Evolutionary conservation across 2,329 filamentous ascomycete species (phyloP).

Genomic region (Diplodia mutila): DNA sequence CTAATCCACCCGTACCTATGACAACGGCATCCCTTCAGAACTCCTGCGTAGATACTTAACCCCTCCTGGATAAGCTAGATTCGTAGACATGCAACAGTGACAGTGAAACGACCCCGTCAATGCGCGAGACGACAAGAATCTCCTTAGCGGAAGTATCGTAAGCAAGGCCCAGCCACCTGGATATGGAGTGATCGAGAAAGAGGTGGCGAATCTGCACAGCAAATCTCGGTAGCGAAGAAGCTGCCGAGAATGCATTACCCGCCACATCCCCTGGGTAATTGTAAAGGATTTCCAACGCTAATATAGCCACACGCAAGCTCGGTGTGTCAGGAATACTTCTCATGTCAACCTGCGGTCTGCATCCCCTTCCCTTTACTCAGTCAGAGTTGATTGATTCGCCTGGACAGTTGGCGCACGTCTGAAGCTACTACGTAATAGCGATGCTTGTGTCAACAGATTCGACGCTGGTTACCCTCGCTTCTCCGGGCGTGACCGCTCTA

Average conservation of each 20-base stretch:
- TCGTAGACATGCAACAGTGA: not conserved
- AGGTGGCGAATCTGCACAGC: not conserved
- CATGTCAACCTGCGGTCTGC: too few species aligned
- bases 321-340: too few species aligned
- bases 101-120: not conserved
- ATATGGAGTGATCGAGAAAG: not conserved
- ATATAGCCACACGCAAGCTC: not conserved
- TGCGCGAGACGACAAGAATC: not conserved
- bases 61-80: not conserved
- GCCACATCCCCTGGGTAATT: not conserved
- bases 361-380: too few species aligned
- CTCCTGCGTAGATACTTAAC: not conserved
- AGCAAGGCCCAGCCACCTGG: not conserved
- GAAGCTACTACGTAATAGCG: too few species aligned
- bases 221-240: not conserved
- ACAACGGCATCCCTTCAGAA: not conserved
- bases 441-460: too few species aligned
- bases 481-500: too few species aligned
- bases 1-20: not conserved
- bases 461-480: too few species aligned
- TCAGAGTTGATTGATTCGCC: too few species aligned
- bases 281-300: too few species aligned
- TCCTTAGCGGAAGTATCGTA: not conserved
- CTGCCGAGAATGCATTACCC: not conserved
- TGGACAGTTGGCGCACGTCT: too few species aligned